Evolutionary conservation across 176 grass and related monocot species (phyloP).

Genomic region (Phragmites australis): DNA sequence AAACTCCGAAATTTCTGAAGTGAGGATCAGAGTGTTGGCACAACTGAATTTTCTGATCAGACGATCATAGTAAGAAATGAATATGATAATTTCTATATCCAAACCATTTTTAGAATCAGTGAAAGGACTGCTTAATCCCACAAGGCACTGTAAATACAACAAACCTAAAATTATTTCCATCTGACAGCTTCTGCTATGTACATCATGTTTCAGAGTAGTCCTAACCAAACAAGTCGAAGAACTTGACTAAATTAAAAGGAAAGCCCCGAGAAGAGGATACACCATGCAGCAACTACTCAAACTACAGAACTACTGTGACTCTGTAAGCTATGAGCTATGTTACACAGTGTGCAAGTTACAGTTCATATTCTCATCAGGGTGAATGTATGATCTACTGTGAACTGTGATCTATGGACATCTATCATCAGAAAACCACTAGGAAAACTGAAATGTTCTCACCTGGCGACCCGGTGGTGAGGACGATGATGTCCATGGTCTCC

Average conservation of each 20-base stretch:
- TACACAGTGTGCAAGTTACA: neutral
- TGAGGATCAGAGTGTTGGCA: too few relatives aligned
- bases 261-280: neutral
- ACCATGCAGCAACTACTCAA: neutral
- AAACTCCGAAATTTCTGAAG: too few relatives aligned
- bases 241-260: neutral
- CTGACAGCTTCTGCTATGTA: neutral
- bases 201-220: neutral
- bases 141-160: too few relatives aligned
- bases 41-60: too few relatives aligned
- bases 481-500: neutral
- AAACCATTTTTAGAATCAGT: neutral
- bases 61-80: too few relatives aligned
- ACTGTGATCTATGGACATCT: neutral
- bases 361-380: neutral
- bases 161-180: neutral
- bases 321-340: neutral
- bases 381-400: neutral
- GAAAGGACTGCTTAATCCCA: neutral
- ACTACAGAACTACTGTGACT: neutral
- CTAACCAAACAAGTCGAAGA: neutral
- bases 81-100: too few relatives aligned
- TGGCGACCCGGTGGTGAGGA: neutral
- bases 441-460: conserved; percentile 2
- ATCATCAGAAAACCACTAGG: neutral